Evolutionary conservation across 176 grass and related monocot species (phyloP).

Genomic region (Aechmea fasciata): DNA sequence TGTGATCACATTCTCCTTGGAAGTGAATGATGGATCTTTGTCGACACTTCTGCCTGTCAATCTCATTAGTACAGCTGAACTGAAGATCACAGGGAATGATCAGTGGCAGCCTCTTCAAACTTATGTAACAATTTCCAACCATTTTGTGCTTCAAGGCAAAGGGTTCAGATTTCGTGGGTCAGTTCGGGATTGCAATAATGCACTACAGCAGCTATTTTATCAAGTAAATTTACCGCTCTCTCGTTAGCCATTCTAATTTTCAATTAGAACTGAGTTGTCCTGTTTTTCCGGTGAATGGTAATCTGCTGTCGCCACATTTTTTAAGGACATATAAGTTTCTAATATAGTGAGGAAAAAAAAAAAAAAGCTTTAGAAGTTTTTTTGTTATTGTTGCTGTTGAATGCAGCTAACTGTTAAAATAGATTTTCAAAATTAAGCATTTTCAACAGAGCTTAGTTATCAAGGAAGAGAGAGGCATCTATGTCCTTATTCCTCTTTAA

Average conservation of each 20-base stretch:
- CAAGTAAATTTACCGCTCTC: conserved; percentile 32
- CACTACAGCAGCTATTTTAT: conserved; percentile 48
- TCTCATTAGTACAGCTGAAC: conserved; percentile 26
- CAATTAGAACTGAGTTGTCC: neutral
- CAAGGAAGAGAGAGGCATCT: too few species aligned
- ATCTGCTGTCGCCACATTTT: neutral
- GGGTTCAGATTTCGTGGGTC: conserved; percentile 48
- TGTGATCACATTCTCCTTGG: conserved; percentile 46
- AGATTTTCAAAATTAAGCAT: too few species aligned
- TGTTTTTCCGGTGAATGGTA: neutral
- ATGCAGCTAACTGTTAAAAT: too few species aligned
- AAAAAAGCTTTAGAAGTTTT: too few species aligned
- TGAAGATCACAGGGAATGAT: conserved; percentile 34
- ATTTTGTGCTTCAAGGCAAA: conserved; percentile 47
- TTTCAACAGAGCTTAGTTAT: too few species aligned
- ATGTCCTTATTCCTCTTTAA: too few species aligned
- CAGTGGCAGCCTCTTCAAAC: conserved; percentile 51
- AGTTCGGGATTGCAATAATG: conserved; percentile 52
- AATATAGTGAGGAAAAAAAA: too few species aligned
- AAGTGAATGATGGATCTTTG: conserved; percentile 58
- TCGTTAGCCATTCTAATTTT: neutral
- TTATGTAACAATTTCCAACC: conserved; percentile 51
- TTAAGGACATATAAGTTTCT: too few species aligned
- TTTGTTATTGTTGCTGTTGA: too few species aligned
- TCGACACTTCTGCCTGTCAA: conserved; percentile 29